Base-by-base conservation (phyloP, 345 rosid genomes). In the Excoecaria agallocha region DNA sequence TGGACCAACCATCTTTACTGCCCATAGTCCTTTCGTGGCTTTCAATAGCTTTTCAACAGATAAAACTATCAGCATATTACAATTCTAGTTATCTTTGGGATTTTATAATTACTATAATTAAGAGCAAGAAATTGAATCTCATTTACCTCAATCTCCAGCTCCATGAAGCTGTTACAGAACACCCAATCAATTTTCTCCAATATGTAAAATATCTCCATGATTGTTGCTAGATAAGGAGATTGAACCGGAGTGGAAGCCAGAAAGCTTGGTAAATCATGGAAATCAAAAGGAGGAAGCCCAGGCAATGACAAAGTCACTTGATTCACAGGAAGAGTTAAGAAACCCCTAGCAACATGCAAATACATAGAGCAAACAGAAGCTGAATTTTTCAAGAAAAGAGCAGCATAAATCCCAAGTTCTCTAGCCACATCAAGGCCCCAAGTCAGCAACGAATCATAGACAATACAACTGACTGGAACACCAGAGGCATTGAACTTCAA, bases 351-450 rank as follows among this genome's bases (percentile, higher is more conserved):
- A 58, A 77, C 62, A 39, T 78, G 75, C 80, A 80, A 83, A 71
- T 52, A 87, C 66, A 85, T n/a, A 41, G 88, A 77, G 78, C 84
- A 79, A 12, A 85, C 84, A 60, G 85, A 71, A 61, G 84, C 88
- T 8, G 88, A 87, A 71, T 76, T 80, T 3, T 87, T 88, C 62
- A 88, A 74, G 25, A 86, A 70, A 25, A 66, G 59, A 49, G 87
- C 88, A 50, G 71, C 81, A 72, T 57, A 77, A 16, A 86, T 75
- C 48, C 85, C 84, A 6, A 68, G 72, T 25, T 57, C 3, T 71
- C 25, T 85, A 12, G 89, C 91, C 63, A 85, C 87, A 68, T 86
- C 87, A 67, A 85, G 56, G 56, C 73, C 86, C 89, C 89, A 86
- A 46, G 85, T 70, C 43, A 88, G 62, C 66, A 86, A 46, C 1